A percentile compares a stretch with the other conserved stretches of the same genome.
Evolutionary conservation across 2,329 filamentous ascomycete genomes (phyloP).

Genomic region (Sporothrix schenckii): DNA sequence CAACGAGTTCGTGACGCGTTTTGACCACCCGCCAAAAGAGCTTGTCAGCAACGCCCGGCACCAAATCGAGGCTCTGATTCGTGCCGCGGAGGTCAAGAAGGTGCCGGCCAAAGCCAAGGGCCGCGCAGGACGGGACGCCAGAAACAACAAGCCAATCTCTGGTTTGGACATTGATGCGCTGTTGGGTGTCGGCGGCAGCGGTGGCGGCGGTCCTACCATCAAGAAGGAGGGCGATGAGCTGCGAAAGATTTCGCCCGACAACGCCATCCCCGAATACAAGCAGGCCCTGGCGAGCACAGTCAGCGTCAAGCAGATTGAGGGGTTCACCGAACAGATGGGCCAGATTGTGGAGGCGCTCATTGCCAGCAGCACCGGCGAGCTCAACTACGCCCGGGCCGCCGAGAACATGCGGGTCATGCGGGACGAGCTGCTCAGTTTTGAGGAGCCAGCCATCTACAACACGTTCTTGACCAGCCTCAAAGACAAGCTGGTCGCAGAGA

Average conservation of each 20-base stretch:
- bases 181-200: constrained; percentile 53
- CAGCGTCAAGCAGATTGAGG: constrained; percentile 63
- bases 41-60: constrained; percentile 61
- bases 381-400: constrained; percentile 71
- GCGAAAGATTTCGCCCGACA: constrained; percentile 59
- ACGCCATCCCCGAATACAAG: constrained; percentile 89
- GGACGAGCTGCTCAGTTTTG: constrained; percentile 72
- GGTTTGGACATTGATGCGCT: constrained; percentile 85
- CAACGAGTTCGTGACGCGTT: constrained; percentile 66
- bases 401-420: constrained; percentile 79
- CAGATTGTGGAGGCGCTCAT: constrained; percentile 70
- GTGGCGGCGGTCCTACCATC: constrained; percentile 39
- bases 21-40: constrained; percentile 70
- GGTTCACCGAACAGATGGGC: constrained; percentile 74
- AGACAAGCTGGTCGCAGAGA: constrained; percentile 66
- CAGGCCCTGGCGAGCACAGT: constrained; percentile 67
- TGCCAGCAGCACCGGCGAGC: constrained; percentile 72
- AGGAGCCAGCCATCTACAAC: constrained; percentile 78
- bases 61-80: constrained; percentile 66
- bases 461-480: constrained; percentile 72
- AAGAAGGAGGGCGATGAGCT: constrained; percentile 40
- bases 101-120: constrained; percentile 80
- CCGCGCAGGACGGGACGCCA: constrained; percentile 67
- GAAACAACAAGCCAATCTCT: constrained; percentile 73
- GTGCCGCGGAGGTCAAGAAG: constrained; percentile 79